Percentiles rank a stretch among this genome's conserved stretches.
phyloP scores from a whole-genome alignment of 495 filamentous ascomycete genomes.

The Daldinia loculata region DNA sequence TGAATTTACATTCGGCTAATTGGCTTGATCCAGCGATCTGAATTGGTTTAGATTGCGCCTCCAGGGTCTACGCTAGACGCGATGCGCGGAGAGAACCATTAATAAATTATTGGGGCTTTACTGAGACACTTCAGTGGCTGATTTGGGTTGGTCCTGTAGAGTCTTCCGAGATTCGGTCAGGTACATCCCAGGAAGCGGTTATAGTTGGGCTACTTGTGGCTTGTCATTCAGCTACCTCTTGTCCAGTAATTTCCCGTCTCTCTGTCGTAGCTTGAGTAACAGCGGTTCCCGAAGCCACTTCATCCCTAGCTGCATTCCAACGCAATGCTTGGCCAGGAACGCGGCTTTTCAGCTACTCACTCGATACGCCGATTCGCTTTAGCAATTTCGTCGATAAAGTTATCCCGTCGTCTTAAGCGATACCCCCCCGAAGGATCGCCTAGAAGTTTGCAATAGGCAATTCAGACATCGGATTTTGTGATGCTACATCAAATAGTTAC shows the following conservation, averaged over 20 bases:
- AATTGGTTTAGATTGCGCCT: constrained; percentile 17
- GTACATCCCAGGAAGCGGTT: constrained; percentile 20
- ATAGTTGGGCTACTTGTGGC: constrained; percentile 19
- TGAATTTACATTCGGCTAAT: neutral
- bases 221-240: constrained; percentile 25
- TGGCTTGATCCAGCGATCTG: constrained; percentile 2
- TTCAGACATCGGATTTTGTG: neutral
- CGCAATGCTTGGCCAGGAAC: constrained; percentile 8
- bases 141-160: neutral
- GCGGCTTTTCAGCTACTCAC: neutral
- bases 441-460: neutral
- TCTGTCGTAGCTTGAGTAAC: constrained; percentile 6
- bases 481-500: neutral
- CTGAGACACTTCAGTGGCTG: neutral
- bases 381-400: neutral
- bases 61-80: constrained; percentile 4
- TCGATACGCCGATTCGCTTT: neutral
- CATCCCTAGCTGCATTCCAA: constrained; percentile 11
- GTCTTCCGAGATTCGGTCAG: constrained; percentile 20
- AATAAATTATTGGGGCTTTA: neutral
- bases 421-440: neutral
- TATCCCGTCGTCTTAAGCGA: neutral
- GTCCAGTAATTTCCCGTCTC: constrained; percentile 12
- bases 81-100: neutral
- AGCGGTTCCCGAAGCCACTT: constrained; percentile 23